phyloP scores from a whole-genome alignment of 345 rosid genomes.

The Moricandia arvensis region DNA sequence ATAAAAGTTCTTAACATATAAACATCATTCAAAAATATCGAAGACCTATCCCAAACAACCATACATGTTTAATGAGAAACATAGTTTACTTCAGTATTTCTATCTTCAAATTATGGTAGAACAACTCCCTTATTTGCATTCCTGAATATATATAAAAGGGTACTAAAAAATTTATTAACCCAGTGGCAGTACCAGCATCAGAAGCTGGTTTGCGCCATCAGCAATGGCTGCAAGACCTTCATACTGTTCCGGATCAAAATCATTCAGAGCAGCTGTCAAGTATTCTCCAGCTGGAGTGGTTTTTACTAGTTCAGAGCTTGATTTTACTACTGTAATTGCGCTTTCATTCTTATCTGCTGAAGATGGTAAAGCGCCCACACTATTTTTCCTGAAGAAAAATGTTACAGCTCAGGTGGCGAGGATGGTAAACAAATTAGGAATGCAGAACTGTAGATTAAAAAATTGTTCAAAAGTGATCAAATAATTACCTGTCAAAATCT shows the following conservation, averaged over 20 bases:
- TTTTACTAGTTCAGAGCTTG: slow-evolving; percentile 60
- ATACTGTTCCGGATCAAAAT: slow-evolving; percentile 88
- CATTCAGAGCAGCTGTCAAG: slow-evolving; percentile 86
- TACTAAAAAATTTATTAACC: slow-evolving; percentile 4
- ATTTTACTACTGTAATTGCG: slow-evolving; percentile 68
- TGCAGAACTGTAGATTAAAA: neutral
- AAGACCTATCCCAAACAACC: slow-evolving; percentile 3
- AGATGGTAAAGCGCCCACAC: slow-evolving; percentile 41
- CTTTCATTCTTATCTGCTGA: slow-evolving; percentile 41
- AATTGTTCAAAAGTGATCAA: slow-evolving; percentile 17
- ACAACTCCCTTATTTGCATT: slow-evolving; percentile 1
- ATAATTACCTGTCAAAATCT: slow-evolving; percentile 54
- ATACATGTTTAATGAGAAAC: neutral
- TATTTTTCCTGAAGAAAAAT: slow-evolving; percentile 51
- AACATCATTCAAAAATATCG: neutral
- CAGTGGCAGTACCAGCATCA: slow-evolving; percentile 91
- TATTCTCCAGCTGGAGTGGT: slow-evolving; percentile 97
- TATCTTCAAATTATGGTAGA: neutral
- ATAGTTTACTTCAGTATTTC: slow-evolving; percentile 2
- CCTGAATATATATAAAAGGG: neutral
- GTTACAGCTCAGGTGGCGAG: slow-evolving; percentile 14
- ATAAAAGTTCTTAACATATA: neutral
- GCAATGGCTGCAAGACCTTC: slow-evolving; percentile 97
- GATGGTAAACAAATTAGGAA: neutral
- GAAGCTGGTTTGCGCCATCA: slow-evolving; percentile 98